Percentiles rank a stretch among this genome's conserved stretches.
Evolutionary conservation across 441 rosid genomes (phyloP).

Genomic region (Rhodomyrtus psidioides): DNA sequence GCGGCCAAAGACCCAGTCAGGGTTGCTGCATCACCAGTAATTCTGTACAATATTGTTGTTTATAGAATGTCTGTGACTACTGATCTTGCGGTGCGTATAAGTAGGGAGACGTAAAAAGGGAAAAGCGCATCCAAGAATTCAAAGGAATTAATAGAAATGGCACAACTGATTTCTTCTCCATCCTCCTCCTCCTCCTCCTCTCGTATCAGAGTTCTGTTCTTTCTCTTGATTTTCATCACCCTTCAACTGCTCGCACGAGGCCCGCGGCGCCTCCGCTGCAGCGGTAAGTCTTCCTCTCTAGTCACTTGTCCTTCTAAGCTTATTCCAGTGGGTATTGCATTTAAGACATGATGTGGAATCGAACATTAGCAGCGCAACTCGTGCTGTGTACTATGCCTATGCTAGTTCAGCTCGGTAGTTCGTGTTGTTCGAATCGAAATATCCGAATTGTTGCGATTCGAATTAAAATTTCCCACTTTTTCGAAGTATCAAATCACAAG

Average conservation of each 20-base stretch:
- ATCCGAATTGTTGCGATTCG: background rate
- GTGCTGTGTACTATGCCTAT: background rate
- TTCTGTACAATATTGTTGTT: background rate
- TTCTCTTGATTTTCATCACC: background rate
- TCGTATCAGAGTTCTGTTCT: background rate
- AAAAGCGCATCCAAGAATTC: background rate
- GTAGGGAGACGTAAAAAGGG: background rate
- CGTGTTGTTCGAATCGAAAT: background rate
- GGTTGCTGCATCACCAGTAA: background rate
- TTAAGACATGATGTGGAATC: background rate
- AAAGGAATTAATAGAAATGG: background rate
- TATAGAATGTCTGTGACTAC: background rate
- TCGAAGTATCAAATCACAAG: background rate
- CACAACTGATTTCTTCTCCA: background rate
- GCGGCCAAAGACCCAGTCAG: background rate
- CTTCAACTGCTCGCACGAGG: background rate
- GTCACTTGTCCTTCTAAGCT: background rate
- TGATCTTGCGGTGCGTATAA: background rate
- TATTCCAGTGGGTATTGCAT: too few species aligned
- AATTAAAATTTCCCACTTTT: background rate
- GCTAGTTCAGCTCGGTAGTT: fast-evolving
- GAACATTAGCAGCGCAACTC: background rate
- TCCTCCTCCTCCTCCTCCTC: background rate
- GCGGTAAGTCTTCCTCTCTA: background rate
- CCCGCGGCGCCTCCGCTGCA: background rate